Evolutionary conservation across 177 flowering plant genomes (phyloP).

Genomic region (Vitis hybrid): DNA sequence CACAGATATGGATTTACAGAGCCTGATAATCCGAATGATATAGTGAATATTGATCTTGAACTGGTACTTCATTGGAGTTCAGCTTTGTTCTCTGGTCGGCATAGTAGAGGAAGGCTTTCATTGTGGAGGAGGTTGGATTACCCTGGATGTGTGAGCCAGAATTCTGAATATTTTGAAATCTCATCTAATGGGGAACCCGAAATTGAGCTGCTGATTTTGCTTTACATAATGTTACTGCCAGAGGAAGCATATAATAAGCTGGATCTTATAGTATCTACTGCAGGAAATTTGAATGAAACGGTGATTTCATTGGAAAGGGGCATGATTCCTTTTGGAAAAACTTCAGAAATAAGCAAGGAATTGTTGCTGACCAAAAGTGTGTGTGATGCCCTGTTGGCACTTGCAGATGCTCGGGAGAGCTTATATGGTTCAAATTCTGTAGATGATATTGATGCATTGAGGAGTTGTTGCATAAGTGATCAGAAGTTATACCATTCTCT

Average conservation of each 20-base stretch:
- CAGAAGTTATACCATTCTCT: constrained; percentile 69
- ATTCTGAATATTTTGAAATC: constrained; percentile 85
- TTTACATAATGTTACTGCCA: constrained; percentile 57
- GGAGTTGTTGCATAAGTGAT: constrained; percentile 30
- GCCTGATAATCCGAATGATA: constrained; percentile 66
- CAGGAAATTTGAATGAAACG: constrained; percentile 20
- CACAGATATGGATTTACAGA: constrained; percentile 98
- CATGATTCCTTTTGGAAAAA: constrained; percentile 1
- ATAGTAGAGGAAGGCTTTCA: constrained; percentile 62
- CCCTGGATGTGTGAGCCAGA: constrained; percentile 57
- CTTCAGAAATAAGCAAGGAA: constrained; percentile 32
- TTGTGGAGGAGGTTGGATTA: constrained; percentile 72
- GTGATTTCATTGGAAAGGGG: constrained; percentile 23
- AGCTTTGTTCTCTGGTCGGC: constrained; percentile 53
- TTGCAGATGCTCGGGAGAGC: constrained; percentile 72
- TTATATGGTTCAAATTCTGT: constrained; percentile 53
- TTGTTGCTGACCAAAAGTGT: constrained; percentile 52
- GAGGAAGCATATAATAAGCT: constrained; percentile 53
- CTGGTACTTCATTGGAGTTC: constrained; percentile 63
- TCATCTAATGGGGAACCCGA: constrained; percentile 78
- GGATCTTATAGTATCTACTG: constrained; percentile 35
- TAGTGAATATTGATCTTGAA: constrained; percentile 76
- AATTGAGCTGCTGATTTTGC: constrained; percentile 62
- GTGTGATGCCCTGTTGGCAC: constrained; percentile 52
- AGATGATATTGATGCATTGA: constrained; percentile 47